Evolutionary conservation across 1,284 basidiomycete species (phyloP), one percentile per base, ranked within the genome.

Genomic region (Apiotrichum sp.): DNA sequence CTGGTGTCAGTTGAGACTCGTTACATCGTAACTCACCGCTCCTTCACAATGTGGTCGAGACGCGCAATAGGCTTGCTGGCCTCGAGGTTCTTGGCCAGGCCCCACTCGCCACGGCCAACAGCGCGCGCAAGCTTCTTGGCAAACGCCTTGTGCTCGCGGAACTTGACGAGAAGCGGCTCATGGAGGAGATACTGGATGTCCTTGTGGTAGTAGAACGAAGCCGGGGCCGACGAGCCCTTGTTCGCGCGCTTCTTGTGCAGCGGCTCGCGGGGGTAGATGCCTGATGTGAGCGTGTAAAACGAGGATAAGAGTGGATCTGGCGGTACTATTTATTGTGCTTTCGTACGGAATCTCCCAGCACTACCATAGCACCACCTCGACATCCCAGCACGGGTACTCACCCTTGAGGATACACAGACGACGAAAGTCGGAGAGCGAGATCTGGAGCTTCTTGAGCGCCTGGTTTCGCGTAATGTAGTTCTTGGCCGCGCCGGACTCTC

Each of bases 191-290:
- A 98, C 55, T 90, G 89, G 65, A 99, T 96, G 72, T 99, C 96
- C 78, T 99, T 99, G 52, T 91, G 81, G 77, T 98, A 98, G 80
- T 98, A 99, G 79, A 98, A 99, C 5, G 93, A 90, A 1, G 93
- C 93, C 2, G 95, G 93, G 0, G 92, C 93, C 41, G 93, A 92
- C 4, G 90, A 95, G 4, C 96, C 96, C 77, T 97, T 98, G 80
- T 98, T 98, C 53, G 95, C 96, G 64, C 87, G 86, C 76, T 98
- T 98, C 72, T 85, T 84, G 78, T 85, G 87, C 50, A 86, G 84
- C 16, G 96, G 96, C 74, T 98, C 95, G 51, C 95, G 88, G 61
- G 96, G 96, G 77, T 95, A 98, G 72, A 99, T 97, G 33, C 96
- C 92, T 95, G n/a, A 6, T 29, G 36, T 38, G 8, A 22, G 58